Base-by-base conservation (phyloP, 2,329 filamentous ascomycete genomes). In the Basipetospora chlamydospora region DNA sequence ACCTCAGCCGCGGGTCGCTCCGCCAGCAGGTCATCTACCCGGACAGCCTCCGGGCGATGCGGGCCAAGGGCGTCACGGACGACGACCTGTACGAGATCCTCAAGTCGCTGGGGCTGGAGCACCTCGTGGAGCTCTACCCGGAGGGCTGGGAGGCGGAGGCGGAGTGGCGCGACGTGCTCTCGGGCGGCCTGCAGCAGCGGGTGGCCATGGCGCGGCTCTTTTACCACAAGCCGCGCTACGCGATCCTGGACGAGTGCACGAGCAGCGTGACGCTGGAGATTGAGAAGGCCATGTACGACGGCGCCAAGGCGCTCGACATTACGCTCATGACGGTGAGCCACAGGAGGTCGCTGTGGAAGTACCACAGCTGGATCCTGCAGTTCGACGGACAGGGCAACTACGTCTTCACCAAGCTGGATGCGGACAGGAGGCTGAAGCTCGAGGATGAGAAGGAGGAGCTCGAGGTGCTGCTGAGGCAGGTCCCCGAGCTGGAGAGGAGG, bases 401-500 rank as follows among this genome's bases (percentile, higher is more conserved):
- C 49, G 74, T 95, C 25, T 98, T 98, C 51, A 92, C 86, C 0
- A 73, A 72, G 39, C 63, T 98, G 34, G 90, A 98, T 56, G 88
- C 88, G 13, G 88, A 95, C 48, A 77, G 70, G 54, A 68, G 90
- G 42, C 57, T 96, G 55, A 71, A 75, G 56, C 65, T 98, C 34
- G 90, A 98, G 64, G 90, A 98, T 58, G 90, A 96, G 66, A 92
- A 82, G 57, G 90, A 98, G 53, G 88, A 96, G 45, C 66, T 96
- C 29, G 88, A 96, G 41, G 64, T 93, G 34, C 71, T 84, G 54
- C 60, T 98, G 35, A 68, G 90, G 41, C 79, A 85, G 43, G 81
- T 96, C 7, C 85, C 85, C 1, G 88, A 94, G 50, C 70, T 94
- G 44, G 80, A 95, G 67, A 77, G 79, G 54, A 70, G 90, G 38